Percentiles rank a stretch among this genome's conserved stretches.
These are phyloP conservation scores for Nelumbo lutea DNA, from an alignment of 164 flowering plant species.

Conservation along the genomic window DNA sequence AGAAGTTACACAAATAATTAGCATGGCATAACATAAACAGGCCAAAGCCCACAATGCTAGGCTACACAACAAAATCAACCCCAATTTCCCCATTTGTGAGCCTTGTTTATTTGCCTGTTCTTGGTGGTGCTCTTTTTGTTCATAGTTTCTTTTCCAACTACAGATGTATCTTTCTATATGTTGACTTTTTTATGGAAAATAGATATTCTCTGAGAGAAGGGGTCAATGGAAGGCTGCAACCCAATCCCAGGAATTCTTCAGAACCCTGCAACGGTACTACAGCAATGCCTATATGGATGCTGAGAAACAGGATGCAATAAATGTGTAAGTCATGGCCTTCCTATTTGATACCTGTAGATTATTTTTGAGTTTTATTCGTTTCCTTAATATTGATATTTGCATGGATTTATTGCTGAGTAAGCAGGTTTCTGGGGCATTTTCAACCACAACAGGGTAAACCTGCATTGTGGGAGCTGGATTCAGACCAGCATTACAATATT, in stretches of 20 bases:
- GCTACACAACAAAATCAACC: too few species aligned
- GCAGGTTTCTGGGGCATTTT: constrained; percentile 87
- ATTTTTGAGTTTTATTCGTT: not conserved
- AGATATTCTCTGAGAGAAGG: constrained; percentile 87
- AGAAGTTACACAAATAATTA: too few species aligned
- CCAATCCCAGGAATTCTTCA: constrained; percentile 80
- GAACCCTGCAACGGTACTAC: constrained; percentile 81
- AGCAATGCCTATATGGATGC: constrained; percentile 92
- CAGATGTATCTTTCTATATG: not conserved
- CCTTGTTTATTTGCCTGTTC: too few species aligned
- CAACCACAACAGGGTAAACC: constrained; percentile 84
- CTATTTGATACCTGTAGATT: not conserved
- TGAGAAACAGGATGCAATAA: constrained; percentile 91
- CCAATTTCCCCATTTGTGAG: too few species aligned
- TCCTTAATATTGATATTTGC: not conserved
- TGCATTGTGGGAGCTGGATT: constrained; percentile 82
- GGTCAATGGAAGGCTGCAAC: constrained; percentile 95
- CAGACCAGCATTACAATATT: constrained; percentile 66
- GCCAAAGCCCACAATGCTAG: too few species aligned
- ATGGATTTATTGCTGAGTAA: constrained; percentile 3
- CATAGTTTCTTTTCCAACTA: not conserved
- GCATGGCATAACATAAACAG: too few species aligned
- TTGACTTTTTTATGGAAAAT: constrained; percentile 10
- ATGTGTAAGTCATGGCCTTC: constrained; percentile 53
- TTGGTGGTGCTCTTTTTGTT: too few species aligned